These are phyloP conservation scores for Verticillium albo-atrum DNA, from an alignment of 2,329 filamentous ascomycete genomes.

Conservation along the genomic window DNA sequence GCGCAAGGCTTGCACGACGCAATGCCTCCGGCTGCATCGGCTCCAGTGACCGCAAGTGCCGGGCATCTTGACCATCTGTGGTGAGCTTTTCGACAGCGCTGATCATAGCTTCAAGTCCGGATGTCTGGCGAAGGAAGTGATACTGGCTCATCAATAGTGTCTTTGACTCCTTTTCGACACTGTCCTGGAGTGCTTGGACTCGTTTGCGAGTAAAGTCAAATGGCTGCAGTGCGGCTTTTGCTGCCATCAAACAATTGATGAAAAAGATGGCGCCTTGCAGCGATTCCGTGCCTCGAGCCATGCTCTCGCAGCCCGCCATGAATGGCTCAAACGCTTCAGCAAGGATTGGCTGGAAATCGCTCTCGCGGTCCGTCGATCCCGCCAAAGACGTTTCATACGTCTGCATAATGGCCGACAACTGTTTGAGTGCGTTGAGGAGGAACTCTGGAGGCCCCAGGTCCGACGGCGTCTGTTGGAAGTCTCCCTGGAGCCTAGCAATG, in stretches of 20 bases:
- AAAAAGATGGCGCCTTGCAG: conserved; percentile 65
- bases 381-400: conserved; percentile 81
- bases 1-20: conserved; percentile 63
- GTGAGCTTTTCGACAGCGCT: conserved; percentile 41
- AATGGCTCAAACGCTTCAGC: conserved; percentile 83
- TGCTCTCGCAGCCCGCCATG: conserved; percentile 66
- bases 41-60: conserved; percentile 46
- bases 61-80: conserved; percentile 34
- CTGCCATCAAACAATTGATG: conserved; percentile 65
- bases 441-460: conserved; percentile 78
- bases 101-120: conserved; percentile 65
- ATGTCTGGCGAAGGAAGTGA: conserved; percentile 67
- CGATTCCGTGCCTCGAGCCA: conserved; percentile 55
- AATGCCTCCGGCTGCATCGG: conserved; percentile 58
- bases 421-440: conserved; percentile 72
- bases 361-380: conserved; percentile 51
- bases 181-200: conserved; percentile 49
- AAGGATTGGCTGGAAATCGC: conserved; percentile 71
- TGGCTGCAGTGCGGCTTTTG: conserved; percentile 47
- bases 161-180: conserved; percentile 49
- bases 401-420: conserved; percentile 73
- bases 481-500: conserved; percentile 67
- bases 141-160: conserved; percentile 65
- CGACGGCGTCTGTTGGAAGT: conserved; percentile 64
- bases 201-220: conserved; percentile 62